Conservation (phyloP, 768 basidiomycete genomes). For the Trametes cingulata region DNA sequence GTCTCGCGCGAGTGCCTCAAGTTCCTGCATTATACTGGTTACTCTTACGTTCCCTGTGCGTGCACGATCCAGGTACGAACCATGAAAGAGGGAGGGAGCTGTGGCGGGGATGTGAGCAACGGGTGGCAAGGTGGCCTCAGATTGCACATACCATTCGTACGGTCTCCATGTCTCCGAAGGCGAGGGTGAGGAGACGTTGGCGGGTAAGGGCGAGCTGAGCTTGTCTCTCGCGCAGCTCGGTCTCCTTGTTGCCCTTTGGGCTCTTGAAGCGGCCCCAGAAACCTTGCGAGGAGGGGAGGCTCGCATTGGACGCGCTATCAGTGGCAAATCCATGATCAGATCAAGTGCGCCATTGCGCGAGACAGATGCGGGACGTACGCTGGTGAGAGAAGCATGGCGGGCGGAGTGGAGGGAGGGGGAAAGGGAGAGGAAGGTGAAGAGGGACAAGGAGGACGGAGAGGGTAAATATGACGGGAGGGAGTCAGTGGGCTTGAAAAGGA, state of each 20-base stretch:
- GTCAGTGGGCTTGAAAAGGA: conserved; percentile 13
- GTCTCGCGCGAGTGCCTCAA: conserved; percentile 76
- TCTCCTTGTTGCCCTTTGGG: conserved; percentile 59
- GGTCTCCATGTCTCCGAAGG: conserved; percentile 85
- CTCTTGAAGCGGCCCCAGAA: conserved; percentile 67
- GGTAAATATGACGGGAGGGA: conserved; percentile 1
- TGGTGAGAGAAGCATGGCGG: conserved; percentile 75
- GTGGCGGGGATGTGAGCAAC: conserved; percentile 7
- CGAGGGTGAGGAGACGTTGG: conserved; percentile 78
- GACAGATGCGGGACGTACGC: conserved; percentile 51
- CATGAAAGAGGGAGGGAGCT: conserved; percentile 70
- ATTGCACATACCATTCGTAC: conserved; percentile 59
- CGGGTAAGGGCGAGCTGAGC: conserved; percentile 67
- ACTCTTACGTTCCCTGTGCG: not conserved
- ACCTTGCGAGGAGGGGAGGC: conserved; percentile 46
- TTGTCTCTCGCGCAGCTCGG: conserved; percentile 53
- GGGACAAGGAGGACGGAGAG: not conserved
- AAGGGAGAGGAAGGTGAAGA: not conserved
- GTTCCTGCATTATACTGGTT: conserved; percentile 52
- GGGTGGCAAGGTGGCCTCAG: conserved; percentile 3
- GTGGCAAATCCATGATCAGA: conserved; percentile 33
- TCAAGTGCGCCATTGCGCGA: conserved; percentile 32
- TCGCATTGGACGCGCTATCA: conserved; percentile 63
- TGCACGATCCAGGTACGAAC: conserved; percentile 42
- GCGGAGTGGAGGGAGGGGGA: conserved; percentile 11